phyloP scores from a whole-genome alignment of 768 basidiomycete genomes.

The Cystofilobasidium ferigula region DNA sequence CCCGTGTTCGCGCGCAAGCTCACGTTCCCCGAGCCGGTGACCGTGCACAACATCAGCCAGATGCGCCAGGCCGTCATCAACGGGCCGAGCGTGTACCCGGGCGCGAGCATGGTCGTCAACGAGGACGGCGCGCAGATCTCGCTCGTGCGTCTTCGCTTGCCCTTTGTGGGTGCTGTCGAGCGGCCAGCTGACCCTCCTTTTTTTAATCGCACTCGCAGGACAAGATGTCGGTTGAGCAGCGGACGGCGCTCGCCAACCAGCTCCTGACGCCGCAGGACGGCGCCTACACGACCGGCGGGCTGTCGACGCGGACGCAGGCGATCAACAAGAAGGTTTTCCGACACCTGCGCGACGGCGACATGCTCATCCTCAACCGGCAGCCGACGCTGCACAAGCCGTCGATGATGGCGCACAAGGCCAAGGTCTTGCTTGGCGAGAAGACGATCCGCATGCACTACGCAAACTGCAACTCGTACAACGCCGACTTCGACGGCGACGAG shows the following conservation, averaged over 20 bases:
- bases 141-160: too few species aligned
- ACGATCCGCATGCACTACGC: conserved; percentile 99
- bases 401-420: conserved; percentile 97
- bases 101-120: conserved; percentile 86
- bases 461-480: conserved; percentile 98
- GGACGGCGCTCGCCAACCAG: conserved; percentile 90
- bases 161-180: too few species aligned
- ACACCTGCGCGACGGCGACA: conserved; percentile 87
- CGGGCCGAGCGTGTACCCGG: conserved; percentile 78
- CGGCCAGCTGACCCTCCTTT: too few species aligned
- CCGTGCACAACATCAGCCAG: conserved; percentile 74
- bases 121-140: conserved; percentile 84
- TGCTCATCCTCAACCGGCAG: conserved; percentile 90
- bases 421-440: conserved; percentile 86
- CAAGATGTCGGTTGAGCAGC: conserved; percentile 71
- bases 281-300: conserved; percentile 42
- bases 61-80: conserved; percentile 81
- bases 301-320: conserved; percentile 64
- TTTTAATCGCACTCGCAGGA: too few species aligned
- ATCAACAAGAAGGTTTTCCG: conserved; percentile 97
- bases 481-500: conserved; percentile 93
- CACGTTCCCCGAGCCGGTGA: conserved; percentile 96
- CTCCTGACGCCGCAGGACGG: conserved; percentile 80
- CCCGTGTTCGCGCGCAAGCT: conserved; percentile 93
- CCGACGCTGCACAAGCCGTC: conserved; percentile 97